Conservation (phyloP, 2,329 filamentous ascomycete genomes). For the Colletotrichum higginsianum region DNA sequence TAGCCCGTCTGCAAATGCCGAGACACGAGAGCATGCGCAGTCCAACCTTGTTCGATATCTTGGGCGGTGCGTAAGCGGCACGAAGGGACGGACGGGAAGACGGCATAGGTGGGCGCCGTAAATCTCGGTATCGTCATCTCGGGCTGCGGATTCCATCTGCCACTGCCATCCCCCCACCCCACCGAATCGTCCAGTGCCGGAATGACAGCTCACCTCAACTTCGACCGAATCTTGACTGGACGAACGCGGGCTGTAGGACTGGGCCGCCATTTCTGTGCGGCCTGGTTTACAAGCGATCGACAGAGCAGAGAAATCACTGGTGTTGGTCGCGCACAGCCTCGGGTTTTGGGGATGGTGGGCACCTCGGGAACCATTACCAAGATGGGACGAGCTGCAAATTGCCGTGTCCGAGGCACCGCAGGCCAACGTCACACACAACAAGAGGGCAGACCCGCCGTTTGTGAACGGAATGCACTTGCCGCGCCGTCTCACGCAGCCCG, state of each 20-base stretch:
- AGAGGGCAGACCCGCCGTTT: no score
- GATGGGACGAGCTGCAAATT: slow-evolving; percentile 7
- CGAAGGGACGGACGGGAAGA: neutral
- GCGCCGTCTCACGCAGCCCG: neutral
- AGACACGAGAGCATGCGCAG: neutral
- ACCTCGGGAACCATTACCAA: neutral
- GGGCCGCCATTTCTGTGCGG: no score
- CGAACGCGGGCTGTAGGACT: neutral
- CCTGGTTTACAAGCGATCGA: no score
- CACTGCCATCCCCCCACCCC: no score
- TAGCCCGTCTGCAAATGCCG: neutral
- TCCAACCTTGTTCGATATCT: neutral
- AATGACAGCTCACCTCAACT: neutral
- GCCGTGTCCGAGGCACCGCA: neutral
- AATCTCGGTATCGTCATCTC: neutral
- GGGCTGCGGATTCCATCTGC: neutral
- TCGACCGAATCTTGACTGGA: neutral
- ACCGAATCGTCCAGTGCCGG: no score
- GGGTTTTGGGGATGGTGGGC: neutral
- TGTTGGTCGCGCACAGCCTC: neutral
- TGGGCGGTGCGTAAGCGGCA: neutral
- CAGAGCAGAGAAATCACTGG: no score
- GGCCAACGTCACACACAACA: neutral
- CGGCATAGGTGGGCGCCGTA: neutral
- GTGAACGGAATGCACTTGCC: neutral